These are phyloP conservation scores for Phytophthora melonis DNA, from an alignment of 352 stramenopile species.

Conservation along the genomic window DNA sequence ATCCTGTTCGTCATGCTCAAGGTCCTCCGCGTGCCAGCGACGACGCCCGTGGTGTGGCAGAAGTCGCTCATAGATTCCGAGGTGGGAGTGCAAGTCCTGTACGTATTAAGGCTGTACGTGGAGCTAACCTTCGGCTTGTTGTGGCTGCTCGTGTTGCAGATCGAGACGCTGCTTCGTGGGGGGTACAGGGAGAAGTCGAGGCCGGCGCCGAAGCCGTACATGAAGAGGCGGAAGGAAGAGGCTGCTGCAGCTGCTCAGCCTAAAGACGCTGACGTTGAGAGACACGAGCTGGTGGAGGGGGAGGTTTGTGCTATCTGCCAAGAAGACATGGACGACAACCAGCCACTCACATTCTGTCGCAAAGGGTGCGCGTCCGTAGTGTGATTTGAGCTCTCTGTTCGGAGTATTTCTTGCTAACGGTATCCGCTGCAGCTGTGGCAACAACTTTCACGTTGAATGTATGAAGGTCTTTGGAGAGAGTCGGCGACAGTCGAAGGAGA, in stretches of 20 bases:
- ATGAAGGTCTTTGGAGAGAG: constrained; percentile 90
- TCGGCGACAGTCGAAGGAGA: constrained; percentile 82
- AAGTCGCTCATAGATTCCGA: constrained; percentile 88
- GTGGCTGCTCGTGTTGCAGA: constrained; percentile 32
- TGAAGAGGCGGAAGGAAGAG: constrained; percentile 53
- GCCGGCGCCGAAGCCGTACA: constrained; percentile 41
- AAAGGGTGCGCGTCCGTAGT: constrained; percentile 73
- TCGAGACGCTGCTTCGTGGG: constrained; percentile 71
- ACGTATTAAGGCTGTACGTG: not conserved
- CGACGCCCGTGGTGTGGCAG: constrained; percentile 82
- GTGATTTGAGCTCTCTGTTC: not conserved
- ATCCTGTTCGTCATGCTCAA: constrained; percentile 91
- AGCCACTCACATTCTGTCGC: constrained; percentile 78
- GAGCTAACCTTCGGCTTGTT: not conserved
- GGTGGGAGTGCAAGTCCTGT: constrained; percentile 25
- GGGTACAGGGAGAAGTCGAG: constrained; percentile 62
- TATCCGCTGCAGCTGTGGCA: constrained; percentile 38
- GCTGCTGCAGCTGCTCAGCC: constrained; percentile 24
- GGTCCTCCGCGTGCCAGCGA: constrained; percentile 73
- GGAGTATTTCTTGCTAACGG: constrained; percentile 1
- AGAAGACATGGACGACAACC: constrained; percentile 74
- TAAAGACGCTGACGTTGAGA: constrained; percentile 36
- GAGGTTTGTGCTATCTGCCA: constrained; percentile 89
- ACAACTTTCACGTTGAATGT: constrained; percentile 44
- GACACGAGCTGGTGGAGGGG: constrained; percentile 72